phyloP scores from a whole-genome alignment of 2,329 filamentous ascomycete genomes.

The Cephalotrichum gorgonifer region DNA sequence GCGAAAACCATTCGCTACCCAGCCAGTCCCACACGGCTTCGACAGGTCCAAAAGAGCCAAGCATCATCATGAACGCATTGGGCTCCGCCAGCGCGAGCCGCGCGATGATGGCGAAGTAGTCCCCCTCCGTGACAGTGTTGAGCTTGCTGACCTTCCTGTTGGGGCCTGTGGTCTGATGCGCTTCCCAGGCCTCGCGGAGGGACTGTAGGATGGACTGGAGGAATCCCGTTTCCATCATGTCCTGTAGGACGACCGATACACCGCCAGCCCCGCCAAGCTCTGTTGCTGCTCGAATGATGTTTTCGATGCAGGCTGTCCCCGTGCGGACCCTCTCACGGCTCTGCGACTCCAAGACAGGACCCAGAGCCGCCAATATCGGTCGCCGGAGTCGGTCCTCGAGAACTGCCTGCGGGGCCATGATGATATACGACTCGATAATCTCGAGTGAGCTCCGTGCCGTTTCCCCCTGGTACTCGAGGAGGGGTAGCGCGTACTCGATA shows the following conservation, averaged over 20 bases:
- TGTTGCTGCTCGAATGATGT: slow-evolving; percentile 52
- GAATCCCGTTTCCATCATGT: slow-evolving; percentile 54
- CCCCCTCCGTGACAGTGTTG: slow-evolving; percentile 65
- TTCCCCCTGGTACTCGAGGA: slow-evolving; percentile 57
- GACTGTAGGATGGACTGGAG: slow-evolving; percentile 53
- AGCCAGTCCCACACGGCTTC: slow-evolving; percentile 51
- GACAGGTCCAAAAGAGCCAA: slow-evolving; percentile 34
- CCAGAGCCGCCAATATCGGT: slow-evolving; percentile 38
- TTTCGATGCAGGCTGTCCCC: slow-evolving; percentile 52
- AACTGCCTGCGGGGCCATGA: slow-evolving; percentile 59
- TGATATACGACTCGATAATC: slow-evolving; percentile 60
- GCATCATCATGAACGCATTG: slow-evolving; percentile 50
- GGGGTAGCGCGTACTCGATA: slow-evolving; percentile 50
- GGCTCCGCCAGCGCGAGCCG: slow-evolving; percentile 69
- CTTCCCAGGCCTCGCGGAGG: slow-evolving; percentile 59
- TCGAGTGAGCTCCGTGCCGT: slow-evolving; percentile 51
- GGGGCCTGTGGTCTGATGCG: slow-evolving; percentile 74
- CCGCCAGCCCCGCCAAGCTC: slow-evolving; percentile 51
- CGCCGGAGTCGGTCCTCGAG: slow-evolving; percentile 44
- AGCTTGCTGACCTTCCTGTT: slow-evolving; percentile 60
- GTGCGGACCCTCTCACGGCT: slow-evolving; percentile 49
- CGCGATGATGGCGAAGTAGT: slow-evolving; percentile 76
- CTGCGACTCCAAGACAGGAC: slow-evolving; percentile 36
- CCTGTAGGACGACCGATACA: slow-evolving; percentile 51
- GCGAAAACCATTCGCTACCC: slow-evolving; percentile 54